Evolutionary conservation across 2,329 filamentous ascomycete genomes (phyloP).

Genomic region (Hypoxylon sp.): DNA sequence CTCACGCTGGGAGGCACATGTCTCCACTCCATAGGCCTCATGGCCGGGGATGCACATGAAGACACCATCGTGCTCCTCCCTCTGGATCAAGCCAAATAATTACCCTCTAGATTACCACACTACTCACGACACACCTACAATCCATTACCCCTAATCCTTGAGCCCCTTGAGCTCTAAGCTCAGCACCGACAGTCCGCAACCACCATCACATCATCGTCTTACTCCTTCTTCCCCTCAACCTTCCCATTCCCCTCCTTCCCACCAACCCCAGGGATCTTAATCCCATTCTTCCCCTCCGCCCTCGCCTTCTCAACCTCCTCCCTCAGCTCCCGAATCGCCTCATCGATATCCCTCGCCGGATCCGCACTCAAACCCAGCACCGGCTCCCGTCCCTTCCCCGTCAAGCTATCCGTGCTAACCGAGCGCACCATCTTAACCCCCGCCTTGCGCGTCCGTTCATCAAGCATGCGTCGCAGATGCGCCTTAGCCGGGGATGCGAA

Average conservation of each 20-base stretch:
- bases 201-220: neutral
- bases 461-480: constrained; percentile 69
- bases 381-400: constrained; percentile 64
- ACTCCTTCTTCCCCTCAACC: constrained; percentile 35
- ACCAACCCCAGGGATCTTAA: constrained; percentile 69
- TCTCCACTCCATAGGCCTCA: neutral
- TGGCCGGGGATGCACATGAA: neutral
- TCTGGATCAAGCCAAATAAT: neutral
- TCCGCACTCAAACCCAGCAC: constrained; percentile 85
- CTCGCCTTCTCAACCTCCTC: constrained; percentile 76
- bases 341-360: constrained; percentile 79
- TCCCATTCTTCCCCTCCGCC: constrained; percentile 62
- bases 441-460: constrained; percentile 67
- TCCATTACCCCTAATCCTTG: too few relatives aligned
- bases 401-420: constrained; percentile 71
- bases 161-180: too few relatives aligned
- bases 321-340: constrained; percentile 81
- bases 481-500: constrained; percentile 85
- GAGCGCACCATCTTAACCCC: constrained; percentile 64
- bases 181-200: neutral
- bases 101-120: neutral
- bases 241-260: constrained; percentile 20
- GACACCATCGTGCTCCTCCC: neutral
- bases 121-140: neutral
- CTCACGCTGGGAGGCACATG: neutral